Base-by-base conservation (phyloP, 2,329 filamentous ascomycete genomes). In the Xylariaceae sp. region DNA sequence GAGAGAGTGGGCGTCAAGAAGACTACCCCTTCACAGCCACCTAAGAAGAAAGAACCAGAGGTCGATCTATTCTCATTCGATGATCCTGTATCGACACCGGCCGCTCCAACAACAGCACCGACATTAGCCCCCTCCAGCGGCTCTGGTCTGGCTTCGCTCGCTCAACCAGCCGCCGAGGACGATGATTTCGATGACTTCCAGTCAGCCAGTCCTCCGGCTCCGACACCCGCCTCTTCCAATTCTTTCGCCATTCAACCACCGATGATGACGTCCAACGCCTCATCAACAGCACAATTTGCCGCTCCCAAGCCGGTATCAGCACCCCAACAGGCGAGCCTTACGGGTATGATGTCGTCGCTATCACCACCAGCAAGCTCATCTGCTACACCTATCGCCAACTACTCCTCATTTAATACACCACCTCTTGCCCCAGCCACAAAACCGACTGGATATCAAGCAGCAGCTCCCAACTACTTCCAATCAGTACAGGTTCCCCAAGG, bases 171-270 rank as follows among this genome's bases (percentile, higher is more conserved):
- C 22, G 72, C 73, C 41, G 85, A 88, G 51, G 92, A 96, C 53
- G 91, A 95, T 56, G 93, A 96, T 53, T 97, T 97, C 61, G 93
- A 97, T 63, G 93, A 98, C 63, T 97, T 97, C 75, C 89, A 95
- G 67, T 95, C 90, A 17, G 92, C 92, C 12, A 73, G 86, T 3
- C 80, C 85, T 3, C 71, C 80, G 21, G 61, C 73, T 12, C 67
- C 67, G 34, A 40, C 60, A 10, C 64, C 74, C 16, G 67, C 75
- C 32, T 66, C 76, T 17, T 69, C 75, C 58, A 55, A 64, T 56
- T 53, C 64, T 52, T 53, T 71, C 53, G 55, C 71, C 61, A 59
- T 79, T 57, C 55, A 75, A 58, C 55, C 73, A 14, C 68, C 75
- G 2, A 64, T 77, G 50, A 67, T 73, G 44, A 75, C 76, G 14